Evolutionary conservation across 495 filamentous ascomycete species (phyloP), one percentile per base, ranked within the genome.

Genomic region (Lepidopterella palustris): DNA sequence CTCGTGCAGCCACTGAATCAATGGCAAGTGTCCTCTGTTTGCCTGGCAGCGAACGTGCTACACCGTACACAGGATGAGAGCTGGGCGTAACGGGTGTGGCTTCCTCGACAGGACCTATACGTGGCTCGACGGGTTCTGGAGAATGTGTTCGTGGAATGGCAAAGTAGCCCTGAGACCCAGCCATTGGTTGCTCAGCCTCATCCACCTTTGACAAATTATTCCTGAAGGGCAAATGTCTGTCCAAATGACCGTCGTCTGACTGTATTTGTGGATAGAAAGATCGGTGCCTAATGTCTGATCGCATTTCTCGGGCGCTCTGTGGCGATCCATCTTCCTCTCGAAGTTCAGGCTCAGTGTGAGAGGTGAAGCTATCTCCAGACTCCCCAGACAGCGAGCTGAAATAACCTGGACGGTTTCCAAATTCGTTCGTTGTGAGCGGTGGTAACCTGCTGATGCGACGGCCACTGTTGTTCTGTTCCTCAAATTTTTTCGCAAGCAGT

Each of bases 381-480:
- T 77, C 71, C 54, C 74, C 71, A 32, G 72, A 67, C 13, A 75
- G 72, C 29, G 85, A 85, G 32, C 87, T 82, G 64, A 87, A 87
- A 71, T 88, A 95, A 25, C 84, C 85, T 2, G 88, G 87, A 52
- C 89, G 80, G 59, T 79, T 81, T 64, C 77, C 88, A 69, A 84
- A 83, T 65, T 80, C 91, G 64, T 87, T 86, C 25, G 87, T 88
- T 31, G 87, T 88, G 57, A 90, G 76, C 5, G 90, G 89, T 2
- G 90, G 89, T 45, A 98, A 73, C 51, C 92, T 80, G 73, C 91
- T 95, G 71, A 95, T 83, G 35, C 92, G 85, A 42, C 82, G 83
- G 45, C 85, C 83, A 66, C 81, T 81, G 52, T 75, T 73, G 53
- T 79, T 78, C 57, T 84, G 87, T 59, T 90, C 84, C 65, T 95